Conservation (phyloP, 495 filamentous ascomycete genomes). For the Saxophila tyrrhenica region DNA sequence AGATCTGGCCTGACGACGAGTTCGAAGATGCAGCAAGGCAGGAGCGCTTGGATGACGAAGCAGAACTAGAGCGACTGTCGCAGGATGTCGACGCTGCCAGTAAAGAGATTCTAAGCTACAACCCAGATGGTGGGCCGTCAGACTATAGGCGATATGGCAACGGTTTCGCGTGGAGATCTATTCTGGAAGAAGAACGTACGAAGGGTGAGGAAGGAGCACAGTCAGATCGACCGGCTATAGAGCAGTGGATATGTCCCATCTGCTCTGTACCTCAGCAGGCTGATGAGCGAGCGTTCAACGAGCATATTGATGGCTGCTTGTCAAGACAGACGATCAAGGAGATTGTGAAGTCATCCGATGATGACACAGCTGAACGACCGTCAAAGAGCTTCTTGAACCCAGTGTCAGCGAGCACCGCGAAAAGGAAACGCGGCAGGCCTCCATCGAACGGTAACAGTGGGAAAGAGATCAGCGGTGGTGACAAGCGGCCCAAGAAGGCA, state of each 20-base stretch:
- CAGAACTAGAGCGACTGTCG: slow-evolving; percentile 50
- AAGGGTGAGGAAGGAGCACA: slow-evolving; percentile 6
- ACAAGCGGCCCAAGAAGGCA: slow-evolving; percentile 9
- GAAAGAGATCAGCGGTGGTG: not conserved
- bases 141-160: slow-evolving; percentile 16
- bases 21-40: slow-evolving; percentile 55
- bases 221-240: slow-evolving; percentile 21
- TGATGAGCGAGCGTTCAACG: slow-evolving; percentile 73
- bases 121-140: slow-evolving; percentile 5
- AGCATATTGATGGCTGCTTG: slow-evolving; percentile 88
- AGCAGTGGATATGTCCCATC: slow-evolving; percentile 79
- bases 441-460: not conserved
- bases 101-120: not conserved
- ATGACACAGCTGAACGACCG: not conserved
- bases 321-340: slow-evolving; percentile 77
- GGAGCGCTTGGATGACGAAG: slow-evolving; percentile 54
- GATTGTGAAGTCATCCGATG: slow-evolving; percentile 44
- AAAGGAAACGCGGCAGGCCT: slow-evolving; percentile 18
- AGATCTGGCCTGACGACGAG: slow-evolving; percentile 56
- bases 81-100: slow-evolving; percentile 37
- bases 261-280: slow-evolving; percentile 62
- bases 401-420: slow-evolving; percentile 4
- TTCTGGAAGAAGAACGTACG: slow-evolving; percentile 11
- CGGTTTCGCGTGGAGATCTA: slow-evolving; percentile 39
- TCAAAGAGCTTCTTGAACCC: not conserved